A percentile compares a stretch with the other conserved stretches of the same genome.
These are phyloP conservation scores for Tephrocybe sp. DNA, from an alignment of 768 basidiomycete species.

Conservation along the genomic window DNA sequence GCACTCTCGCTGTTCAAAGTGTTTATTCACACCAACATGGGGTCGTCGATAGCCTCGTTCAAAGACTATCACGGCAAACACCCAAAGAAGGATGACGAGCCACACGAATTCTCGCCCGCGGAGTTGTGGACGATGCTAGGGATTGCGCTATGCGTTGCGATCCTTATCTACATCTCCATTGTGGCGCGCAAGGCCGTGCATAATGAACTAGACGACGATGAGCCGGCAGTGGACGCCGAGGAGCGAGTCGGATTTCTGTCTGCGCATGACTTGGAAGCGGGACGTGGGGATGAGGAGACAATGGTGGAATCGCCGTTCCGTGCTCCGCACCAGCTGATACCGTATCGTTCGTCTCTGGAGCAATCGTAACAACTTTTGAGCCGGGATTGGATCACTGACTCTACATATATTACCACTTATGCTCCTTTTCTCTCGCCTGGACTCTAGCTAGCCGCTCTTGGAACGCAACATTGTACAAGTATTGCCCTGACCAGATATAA, in stretches of 20 bases:
- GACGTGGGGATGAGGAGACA: conserved; percentile 23
- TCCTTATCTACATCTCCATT: conserved; percentile 78
- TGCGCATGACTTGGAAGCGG: conserved; percentile 35
- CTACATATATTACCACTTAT: conserved; percentile 13
- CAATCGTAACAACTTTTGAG: background rate
- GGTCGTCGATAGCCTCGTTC: conserved; percentile 85
- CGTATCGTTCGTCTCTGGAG: conserved; percentile 22
- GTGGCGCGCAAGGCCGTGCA: conserved; percentile 70
- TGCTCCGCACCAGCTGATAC: conserved; percentile 26
- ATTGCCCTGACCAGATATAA: conserved; percentile 7
- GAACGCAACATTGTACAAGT: conserved; percentile 16
- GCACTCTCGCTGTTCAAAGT: conserved; percentile 86
- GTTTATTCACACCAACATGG: conserved; percentile 87
- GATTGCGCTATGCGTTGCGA: conserved; percentile 66
- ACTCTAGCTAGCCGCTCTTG: conserved; percentile 14
- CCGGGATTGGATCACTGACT: background rate
- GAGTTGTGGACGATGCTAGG: conserved; percentile 69
- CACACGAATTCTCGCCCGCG: conserved; percentile 49
- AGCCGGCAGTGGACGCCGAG: conserved; percentile 33
- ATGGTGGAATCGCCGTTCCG: conserved; percentile 54
- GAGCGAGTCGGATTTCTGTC: conserved; percentile 56
- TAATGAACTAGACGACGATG: conserved; percentile 45
- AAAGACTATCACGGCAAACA: conserved; percentile 54
- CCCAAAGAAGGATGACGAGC: conserved; percentile 32
- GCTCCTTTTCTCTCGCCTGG: conserved; percentile 8